Conservation (phyloP, 179 eudicot genomes). For the Pouteria campechiana region DNA sequence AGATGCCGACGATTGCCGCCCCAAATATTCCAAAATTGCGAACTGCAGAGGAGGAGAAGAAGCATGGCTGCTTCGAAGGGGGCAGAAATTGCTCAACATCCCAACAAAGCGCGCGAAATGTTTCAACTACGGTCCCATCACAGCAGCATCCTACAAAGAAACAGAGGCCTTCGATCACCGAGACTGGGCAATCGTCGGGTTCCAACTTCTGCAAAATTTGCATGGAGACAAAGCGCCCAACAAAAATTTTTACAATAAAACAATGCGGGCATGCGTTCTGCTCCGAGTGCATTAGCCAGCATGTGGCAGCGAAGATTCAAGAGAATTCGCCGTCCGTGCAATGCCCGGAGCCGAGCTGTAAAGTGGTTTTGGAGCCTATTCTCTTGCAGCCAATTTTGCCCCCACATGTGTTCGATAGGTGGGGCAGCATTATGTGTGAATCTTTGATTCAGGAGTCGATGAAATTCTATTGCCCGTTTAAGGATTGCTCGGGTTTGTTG, state of each 20-base stretch:
- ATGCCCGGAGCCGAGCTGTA: constrained; percentile 39
- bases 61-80: no score
- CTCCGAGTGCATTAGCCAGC: constrained; percentile 33
- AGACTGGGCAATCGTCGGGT: constrained; percentile 27
- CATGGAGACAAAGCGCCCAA: constrained; percentile 24
- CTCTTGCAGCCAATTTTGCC: constrained; percentile 36
- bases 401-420: constrained; percentile 31
- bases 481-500: constrained; percentile 53
- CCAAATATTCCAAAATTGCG: no score
- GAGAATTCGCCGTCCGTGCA: constrained; percentile 23
- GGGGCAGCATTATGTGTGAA: constrained; percentile 46
- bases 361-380: constrained; percentile 33
- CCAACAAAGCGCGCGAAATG: no score
- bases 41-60: no score
- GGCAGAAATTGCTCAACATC: no score
- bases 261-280: constrained; percentile 49
- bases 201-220: constrained; percentile 43
- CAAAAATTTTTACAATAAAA: constrained; percentile 16
- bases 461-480: constrained; percentile 58
- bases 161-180: constrained; percentile 12
- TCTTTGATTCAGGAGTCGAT: constrained; percentile 32
- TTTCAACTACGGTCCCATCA: no score
- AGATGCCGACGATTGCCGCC: no score
- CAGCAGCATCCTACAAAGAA: no score
- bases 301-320: constrained; percentile 38